Base-by-base conservation (phyloP, 768 basidiomycete species). In the Tulasnella sp. region DNA sequence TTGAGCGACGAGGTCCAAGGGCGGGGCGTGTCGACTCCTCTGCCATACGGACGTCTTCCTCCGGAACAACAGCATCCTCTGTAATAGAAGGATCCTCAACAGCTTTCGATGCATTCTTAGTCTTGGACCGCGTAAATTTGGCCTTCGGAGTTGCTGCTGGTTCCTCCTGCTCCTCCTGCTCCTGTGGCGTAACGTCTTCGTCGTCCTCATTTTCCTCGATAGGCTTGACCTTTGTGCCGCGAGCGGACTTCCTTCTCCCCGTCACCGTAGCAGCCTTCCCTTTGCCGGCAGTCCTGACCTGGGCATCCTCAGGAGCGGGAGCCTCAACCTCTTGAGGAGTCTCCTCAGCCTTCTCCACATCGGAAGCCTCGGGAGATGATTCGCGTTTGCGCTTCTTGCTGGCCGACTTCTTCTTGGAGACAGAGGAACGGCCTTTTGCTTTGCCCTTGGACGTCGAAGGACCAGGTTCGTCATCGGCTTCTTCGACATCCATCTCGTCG, bases 301-400 rank as follows among this genome's bases (percentile, higher is more conserved):
- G 12, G 26, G 32, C 63, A 17, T 64, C 36, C 16, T 37, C 32
- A 22, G 34, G 19, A 26, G 16, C 14, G 29, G 63, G 63, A 7
- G n/a, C 44, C 11, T 47, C 44, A 32, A 17, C 64, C 34, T 11
- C 64, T 36, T 36, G 35, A 14, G 64, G 19, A 14, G n/a, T 3
- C 14, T 36, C 64, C 19, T 26, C 32, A 16, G 6, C 37, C n/a
- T 8, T 32, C 29, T 37, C 32, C n/a, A 44, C 9, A n/a, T 44
- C 52, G 32, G 41, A 35, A 52, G 69, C 26, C 19, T 22, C 6
- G 29, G 47, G 69, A 52, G 69, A 70, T 22, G 22, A 16, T 52
- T 47, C 69, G 14, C 69, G 40, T 34, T 70, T 70, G 26, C 69
- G 69, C 16, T 70, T 70, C 16, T 47, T 70, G 64, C 64, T 17